A percentile compares a stretch with the other conserved stretches of the same genome.
These are phyloP conservation scores for Colletotrichum chrysophilum DNA, from an alignment of 2,329 filamentous ascomycete genomes.

Conservation along the genomic window DNA sequence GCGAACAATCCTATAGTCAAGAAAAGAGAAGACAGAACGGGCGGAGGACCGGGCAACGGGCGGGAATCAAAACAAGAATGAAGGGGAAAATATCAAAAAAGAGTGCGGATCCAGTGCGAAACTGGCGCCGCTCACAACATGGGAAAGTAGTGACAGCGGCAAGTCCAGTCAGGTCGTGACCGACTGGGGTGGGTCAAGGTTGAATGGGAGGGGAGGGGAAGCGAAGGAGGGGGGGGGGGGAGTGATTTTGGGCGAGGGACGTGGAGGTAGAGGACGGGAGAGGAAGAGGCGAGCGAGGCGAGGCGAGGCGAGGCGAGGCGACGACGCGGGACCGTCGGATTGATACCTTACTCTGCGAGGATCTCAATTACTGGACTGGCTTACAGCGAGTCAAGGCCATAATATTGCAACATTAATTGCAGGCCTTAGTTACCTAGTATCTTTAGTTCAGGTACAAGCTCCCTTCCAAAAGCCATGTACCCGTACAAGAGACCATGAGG, in stretches of 20 bases:
- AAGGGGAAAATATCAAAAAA: slow-evolving; percentile 8
- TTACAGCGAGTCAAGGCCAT: not conserved
- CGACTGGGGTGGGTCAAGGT: not conserved
- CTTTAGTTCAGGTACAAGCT: not conserved
- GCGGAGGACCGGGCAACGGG: slow-evolving; percentile 13
- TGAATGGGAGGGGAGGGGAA: not conserved
- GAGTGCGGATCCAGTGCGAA: slow-evolving; percentile 17
- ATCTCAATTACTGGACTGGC: not conserved
- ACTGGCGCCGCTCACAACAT: slow-evolving; percentile 19
- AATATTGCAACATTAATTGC: not conserved
- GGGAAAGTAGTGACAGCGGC: slow-evolving; percentile 19
- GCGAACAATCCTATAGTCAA: not conserved
- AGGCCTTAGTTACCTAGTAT: not conserved
- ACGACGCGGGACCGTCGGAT: not conserved
- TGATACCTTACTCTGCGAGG: not conserved
- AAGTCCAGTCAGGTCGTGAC: not conserved
- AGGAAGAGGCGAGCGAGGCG: not conserved
- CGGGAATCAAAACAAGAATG: not conserved
- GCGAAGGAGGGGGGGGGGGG: not conserved
- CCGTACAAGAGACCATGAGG: not conserved
- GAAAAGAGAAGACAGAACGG: slow-evolving; percentile 5
- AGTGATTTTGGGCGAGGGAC: not conserved
- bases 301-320: not conserved
- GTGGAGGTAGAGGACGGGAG: not conserved
- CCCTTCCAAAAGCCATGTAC: not conserved